Conservation (phyloP, 305 asterid genomes). For the Solanum chacoense region DNA sequence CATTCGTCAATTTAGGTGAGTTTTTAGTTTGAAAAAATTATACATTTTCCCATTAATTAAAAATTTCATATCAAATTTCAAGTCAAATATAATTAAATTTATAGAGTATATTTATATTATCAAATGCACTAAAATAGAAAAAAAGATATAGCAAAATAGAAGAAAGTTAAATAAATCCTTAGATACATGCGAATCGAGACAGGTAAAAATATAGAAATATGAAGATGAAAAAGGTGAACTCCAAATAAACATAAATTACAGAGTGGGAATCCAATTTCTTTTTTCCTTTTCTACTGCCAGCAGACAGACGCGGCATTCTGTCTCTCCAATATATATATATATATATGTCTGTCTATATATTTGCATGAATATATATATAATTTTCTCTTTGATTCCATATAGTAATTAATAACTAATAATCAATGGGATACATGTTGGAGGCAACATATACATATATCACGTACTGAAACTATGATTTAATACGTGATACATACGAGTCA, state of each 20-base stretch:
- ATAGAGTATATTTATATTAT: too few species aligned
- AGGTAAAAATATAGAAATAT: background rate
- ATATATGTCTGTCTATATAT: background rate
- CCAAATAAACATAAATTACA: too few species aligned
- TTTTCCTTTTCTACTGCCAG: background rate
- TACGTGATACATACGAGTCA: too few species aligned
- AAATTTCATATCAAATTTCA: too few species aligned
- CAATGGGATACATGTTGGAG: background rate
- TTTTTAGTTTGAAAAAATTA: background rate
- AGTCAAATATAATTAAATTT: too few species aligned
- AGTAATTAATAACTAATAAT: background rate
- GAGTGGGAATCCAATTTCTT: background rate
- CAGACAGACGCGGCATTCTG: background rate
- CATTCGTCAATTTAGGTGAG: conserved; percentile 6
- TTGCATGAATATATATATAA: background rate
- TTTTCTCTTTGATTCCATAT: background rate
- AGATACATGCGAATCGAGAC: too few species aligned
- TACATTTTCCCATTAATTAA: too few species aligned
- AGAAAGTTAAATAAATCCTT: too few species aligned
- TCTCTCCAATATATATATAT: background rate
- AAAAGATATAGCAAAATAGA: background rate
- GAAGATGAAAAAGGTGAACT: background rate
- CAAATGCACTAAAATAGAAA: too few species aligned
- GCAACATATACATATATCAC: background rate
- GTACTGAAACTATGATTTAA: background rate